phyloP scores from a whole-genome alignment of 495 filamentous ascomycete genomes.

The Aspergillus olivimuriae region DNA sequence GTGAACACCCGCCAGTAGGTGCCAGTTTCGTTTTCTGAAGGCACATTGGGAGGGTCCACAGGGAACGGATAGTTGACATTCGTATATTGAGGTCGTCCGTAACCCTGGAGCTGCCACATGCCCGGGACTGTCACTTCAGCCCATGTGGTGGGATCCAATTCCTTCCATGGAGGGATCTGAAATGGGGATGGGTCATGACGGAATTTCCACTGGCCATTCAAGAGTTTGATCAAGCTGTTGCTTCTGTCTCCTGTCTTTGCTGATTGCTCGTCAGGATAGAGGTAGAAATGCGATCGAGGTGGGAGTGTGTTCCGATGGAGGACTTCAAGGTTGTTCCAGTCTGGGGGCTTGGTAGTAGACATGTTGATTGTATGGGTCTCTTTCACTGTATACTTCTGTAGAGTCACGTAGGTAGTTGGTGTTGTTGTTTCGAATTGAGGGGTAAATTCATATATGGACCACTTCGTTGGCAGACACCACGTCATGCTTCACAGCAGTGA shows the following conservation, averaged over 20 bases:
- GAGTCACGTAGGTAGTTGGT: no score
- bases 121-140: conserved; percentile 50
- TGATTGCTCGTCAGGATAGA: not conserved
- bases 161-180: conserved; percentile 36
- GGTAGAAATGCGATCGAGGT: conserved; percentile 51
- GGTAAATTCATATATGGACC: no score
- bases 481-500: no score
- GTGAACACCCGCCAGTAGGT: conserved; percentile 47
- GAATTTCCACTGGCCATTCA: conserved; percentile 57
- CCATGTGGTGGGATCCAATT: conserved; percentile 31
- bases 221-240: conserved; percentile 26
- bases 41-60: conserved; percentile 47
- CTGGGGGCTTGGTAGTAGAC: no score
- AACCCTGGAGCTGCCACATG: conserved; percentile 64
- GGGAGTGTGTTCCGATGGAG: conserved; percentile 54
- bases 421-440: no score
- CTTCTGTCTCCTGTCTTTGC: not conserved
- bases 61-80: conserved; percentile 57
- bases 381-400: no score
- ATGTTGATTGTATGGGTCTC: no score
- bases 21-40: conserved; percentile 49
- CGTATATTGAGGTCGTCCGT: conserved; percentile 53
- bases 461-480: no score
- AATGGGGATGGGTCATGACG: conserved; percentile 43
- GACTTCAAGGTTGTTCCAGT: conserved; percentile 56